These are phyloP conservation scores for Mortierella alpina DNA, from an alignment of 192 early-diverging fungal species.

Conservation along the genomic window DNA sequence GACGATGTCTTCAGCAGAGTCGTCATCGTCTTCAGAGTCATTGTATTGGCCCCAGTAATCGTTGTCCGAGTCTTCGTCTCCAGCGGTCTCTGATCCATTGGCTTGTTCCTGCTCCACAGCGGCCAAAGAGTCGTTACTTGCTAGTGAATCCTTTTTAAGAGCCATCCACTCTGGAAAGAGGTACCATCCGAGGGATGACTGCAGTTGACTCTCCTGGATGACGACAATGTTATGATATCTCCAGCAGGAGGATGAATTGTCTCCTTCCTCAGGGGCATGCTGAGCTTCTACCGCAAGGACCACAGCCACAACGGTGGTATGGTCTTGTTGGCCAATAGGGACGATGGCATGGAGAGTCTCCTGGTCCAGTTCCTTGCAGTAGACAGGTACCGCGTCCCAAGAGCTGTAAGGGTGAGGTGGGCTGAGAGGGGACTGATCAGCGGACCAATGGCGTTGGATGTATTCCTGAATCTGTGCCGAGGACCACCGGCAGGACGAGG, in stretches of 20 bases:
- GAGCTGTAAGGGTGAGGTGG: slow-evolving; percentile 18
- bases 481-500: background rate
- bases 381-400: slow-evolving; percentile 17
- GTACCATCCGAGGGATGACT: slow-evolving; percentile 5
- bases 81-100: background rate
- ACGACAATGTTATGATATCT: slow-evolving; percentile 37
- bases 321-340: slow-evolving; percentile 30
- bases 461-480: slow-evolving; percentile 13
- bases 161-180: background rate
- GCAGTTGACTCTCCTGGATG: background rate
- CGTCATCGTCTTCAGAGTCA: slow-evolving; percentile 18
- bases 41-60: slow-evolving; percentile 51
- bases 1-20: slow-evolving; percentile 3
- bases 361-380: slow-evolving; percentile 20
- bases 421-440: slow-evolving; percentile 35
- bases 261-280: background rate
- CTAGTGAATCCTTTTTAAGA: background rate
- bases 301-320: background rate
- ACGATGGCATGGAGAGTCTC: slow-evolving; percentile 39
- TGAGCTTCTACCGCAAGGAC: slow-evolving; percentile 2
- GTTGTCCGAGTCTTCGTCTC: slow-evolving; percentile 23
- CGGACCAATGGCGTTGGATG: slow-evolving; percentile 33
- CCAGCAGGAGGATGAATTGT: slow-evolving; percentile 10
- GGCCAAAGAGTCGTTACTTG: background rate
- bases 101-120: background rate